These are phyloP conservation scores for Phaeodactylum tricornutum DNA, from an alignment of 108 stramenopile species.

Conservation along the genomic window DNA sequence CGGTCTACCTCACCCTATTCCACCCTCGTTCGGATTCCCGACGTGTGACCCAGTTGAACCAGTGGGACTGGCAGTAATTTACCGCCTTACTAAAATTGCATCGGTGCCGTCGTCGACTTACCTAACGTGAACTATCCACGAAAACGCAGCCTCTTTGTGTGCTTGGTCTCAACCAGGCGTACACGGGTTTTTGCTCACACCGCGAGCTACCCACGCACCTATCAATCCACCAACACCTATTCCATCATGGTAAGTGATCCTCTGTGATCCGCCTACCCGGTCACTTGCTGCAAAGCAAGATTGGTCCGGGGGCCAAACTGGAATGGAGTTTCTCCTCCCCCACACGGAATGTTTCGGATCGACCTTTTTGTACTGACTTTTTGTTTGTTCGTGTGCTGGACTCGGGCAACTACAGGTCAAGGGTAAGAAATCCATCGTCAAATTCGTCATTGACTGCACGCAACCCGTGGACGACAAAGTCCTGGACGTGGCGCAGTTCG, in stretches of 20 bases:
- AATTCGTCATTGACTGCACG: conserved; percentile 97
- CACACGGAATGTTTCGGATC: neutral
- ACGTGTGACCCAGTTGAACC: no score
- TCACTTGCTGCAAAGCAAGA: conserved; percentile 1
- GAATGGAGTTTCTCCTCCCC: neutral
- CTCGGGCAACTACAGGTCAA: conserved; percentile 42
- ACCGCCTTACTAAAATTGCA: no score
- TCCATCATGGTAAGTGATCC: conserved; percentile 22
- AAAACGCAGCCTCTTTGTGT: no score
- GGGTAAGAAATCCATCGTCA: conserved; percentile 87
- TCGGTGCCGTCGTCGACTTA: no score
- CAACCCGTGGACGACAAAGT: conserved; percentile 97
- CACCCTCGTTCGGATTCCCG: no score
- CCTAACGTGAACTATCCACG: no score
- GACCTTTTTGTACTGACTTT: neutral
- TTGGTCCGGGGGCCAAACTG: neutral
- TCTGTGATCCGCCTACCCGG: conserved; percentile 17
- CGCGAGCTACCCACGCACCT: no score
- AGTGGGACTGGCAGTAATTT: no score
- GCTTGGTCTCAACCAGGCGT: no score
- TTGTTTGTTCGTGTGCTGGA: neutral
- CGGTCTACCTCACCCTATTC: no score
- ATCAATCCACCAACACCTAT: neutral
- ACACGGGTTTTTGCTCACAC: no score
- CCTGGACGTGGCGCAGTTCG: conserved; percentile 93